Conservation (phyloP, 805 yeast genomes). For the Ogataea naganishii region DNA sequence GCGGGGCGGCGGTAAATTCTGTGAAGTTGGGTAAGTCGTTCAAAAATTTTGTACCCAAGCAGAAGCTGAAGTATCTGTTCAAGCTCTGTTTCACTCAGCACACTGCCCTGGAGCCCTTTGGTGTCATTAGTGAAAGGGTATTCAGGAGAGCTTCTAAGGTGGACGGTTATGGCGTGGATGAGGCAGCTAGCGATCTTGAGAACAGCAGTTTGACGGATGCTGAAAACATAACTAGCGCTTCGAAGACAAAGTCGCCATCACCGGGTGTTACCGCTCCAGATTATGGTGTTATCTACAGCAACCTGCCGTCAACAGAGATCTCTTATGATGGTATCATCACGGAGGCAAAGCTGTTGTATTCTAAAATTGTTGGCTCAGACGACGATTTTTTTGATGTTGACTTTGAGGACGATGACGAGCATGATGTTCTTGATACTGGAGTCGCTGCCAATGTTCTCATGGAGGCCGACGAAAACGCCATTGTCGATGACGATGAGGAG, state of each 20-base stretch:
- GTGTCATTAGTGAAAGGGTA: slow-evolving; percentile 35
- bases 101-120: slow-evolving; percentile 48
- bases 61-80: slow-evolving; percentile 51
- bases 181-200: too few species aligned
- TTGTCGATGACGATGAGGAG: slow-evolving; percentile 29
- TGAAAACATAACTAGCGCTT: neutral
- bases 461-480: slow-evolving; percentile 21
- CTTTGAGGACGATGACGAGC: slow-evolving; percentile 88
- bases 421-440: slow-evolving; percentile 9
- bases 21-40: slow-evolving; percentile 81
- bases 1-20: slow-evolving; percentile 69
- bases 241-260: too few species aligned
- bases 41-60: slow-evolving; percentile 76
- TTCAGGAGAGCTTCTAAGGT: slow-evolving; percentile 24
- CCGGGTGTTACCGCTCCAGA: slow-evolving; percentile 31
- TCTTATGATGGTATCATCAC: slow-evolving; percentile 88
- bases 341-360: slow-evolving; percentile 69
- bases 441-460: neutral
- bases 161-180: slow-evolving; percentile 3
- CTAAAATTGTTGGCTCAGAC: slow-evolving; percentile 78
- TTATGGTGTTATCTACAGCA: slow-evolving; percentile 37
- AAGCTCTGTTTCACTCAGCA: slow-evolving; percentile 56
- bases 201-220: too few species aligned
- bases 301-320: slow-evolving; percentile 75
- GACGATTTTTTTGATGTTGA: slow-evolving; percentile 96